Base-by-base conservation (phyloP, 108 stramenopile species). In the Pseudonitzschia multiseries region DNA sequence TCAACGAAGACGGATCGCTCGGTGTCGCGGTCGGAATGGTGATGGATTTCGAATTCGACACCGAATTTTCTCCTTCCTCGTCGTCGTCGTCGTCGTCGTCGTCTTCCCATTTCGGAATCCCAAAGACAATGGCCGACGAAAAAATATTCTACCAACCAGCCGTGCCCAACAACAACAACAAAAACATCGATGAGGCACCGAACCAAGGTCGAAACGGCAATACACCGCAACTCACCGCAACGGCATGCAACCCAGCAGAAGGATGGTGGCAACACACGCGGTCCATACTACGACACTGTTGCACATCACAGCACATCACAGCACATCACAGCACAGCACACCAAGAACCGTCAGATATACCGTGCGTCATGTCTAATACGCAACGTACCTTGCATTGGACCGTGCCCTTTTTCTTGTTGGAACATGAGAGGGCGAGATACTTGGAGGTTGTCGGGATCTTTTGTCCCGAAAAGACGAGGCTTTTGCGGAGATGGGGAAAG, bases 61-160 rank as follows among this genome's bases (percentile, higher is more conserved):
- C 4, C 50, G n/a, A 51, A n/a, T n/a, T n/a, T n/a, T n/a, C 17
- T 17, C n/a, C 9, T 9, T 9, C 4, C 36, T 36, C 36, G 6
- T 6, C 36, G 36, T n/a, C n/a, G n/a, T n/a, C n/a, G n/a, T n/a
- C 36, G 36, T 6, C 36, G 36, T 6, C 36, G 36, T 36, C 36
- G 6, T 36, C 36, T 36, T 77, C 60, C 73, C 84, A 70, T 21
- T 76, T 71, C 33, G 80, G 83, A 24, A 78, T 79, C 15, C 84
- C 89, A 80, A 90, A 86, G 5, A 90, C 79, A 75, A 90, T 86
- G 14, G 81, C 83, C 0, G 86, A 87, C n/a, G 87, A 86, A 73
- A 87, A 87, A 24, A 87, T 76, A 52, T 81, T 81, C 83, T 86
- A 72, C 51, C 4, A 44, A 2, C n/a, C n/a, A 50, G 22, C 48